Base-by-base conservation (phyloP, 495 filamentous ascomycete species). In the Articulospora tetracladia region DNA sequence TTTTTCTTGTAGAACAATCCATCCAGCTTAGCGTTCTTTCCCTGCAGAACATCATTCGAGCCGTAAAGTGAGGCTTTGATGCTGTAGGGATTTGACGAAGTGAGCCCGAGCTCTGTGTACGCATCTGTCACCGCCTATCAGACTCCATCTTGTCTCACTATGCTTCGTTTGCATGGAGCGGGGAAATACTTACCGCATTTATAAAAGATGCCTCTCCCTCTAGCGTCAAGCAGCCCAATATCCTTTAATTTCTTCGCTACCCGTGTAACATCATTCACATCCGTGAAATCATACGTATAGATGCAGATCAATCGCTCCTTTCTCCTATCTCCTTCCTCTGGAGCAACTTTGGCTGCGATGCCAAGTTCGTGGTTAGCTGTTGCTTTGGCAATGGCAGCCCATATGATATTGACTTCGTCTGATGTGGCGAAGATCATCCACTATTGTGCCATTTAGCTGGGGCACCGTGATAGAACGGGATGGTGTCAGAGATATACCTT, bases 351-450 rank as follows among this genome's bases (percentile, higher is more conserved):
- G 4, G 89, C 86, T 11, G 60, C 75, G 24, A 82, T 76, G 0
- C 90, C 90, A 3, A 95, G 76, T 51, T 86, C 79, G 41, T 86
- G 84, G 19, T 79, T 72, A 17, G 79, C 77, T 22, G 87, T 86
- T 0, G 82, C 89, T 17, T 72, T 76, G 3, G 83, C 87, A 2
- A 96, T 72, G 19, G 72, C 72, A 1, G 64, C 72, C 91, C 91
- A 96, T 13, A 77, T 60, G 3, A 73, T 68, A 67, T 91, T 82
- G 12, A 92, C 80, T n/a, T 79, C 65, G 1, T 75, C 71, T 6
- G 70, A 59, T 2, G 71, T 64, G 1, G 83, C 81, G 66, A 92
- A 92, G n/a, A 96, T 64, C 88, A 96, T 90, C 92, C 92, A 95
- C 78, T 78, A 26, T 53, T 20, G 4, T 0, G 46, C 6, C 27